Evolutionary conservation across 768 basidiomycete species (phyloP).

Genomic region (Tulasnella sp.): DNA sequence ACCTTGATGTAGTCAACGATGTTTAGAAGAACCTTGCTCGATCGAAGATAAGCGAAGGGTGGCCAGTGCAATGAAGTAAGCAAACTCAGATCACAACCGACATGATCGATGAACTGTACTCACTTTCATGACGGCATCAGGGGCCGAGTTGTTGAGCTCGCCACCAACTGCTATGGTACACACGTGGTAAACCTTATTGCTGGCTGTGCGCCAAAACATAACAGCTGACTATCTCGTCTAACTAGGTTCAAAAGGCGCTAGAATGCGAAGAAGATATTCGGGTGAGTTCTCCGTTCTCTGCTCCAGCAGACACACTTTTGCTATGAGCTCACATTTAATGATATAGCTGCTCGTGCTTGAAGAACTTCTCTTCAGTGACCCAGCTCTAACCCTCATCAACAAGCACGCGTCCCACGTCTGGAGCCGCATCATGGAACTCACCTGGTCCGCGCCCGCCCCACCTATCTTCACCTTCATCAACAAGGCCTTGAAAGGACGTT

Average conservation of each 20-base stretch:
- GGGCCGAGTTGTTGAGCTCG: conserved; percentile 73
- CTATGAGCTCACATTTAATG: not conserved
- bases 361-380: conserved; percentile 73
- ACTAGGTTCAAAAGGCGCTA: conserved; percentile 64
- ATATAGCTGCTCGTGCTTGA: conserved; percentile 57
- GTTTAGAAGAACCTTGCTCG: conserved; percentile 67
- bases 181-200: conserved; percentile 40
- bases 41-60: conserved; percentile 69
- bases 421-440: conserved; percentile 87
- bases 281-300: conserved; percentile 5
- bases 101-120: not conserved
- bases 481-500: conserved; percentile 76
- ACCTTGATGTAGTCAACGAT: conserved; percentile 42
- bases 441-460: conserved; percentile 77
- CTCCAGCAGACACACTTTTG: not conserved
- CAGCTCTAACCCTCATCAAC: conserved; percentile 75
- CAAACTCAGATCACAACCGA: not conserved
- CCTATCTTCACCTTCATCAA: conserved; percentile 86
- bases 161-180: conserved; percentile 82
- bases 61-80: conserved; percentile 74
- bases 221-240: not conserved
- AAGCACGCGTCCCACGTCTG: conserved; percentile 88
- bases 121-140: conserved; percentile 28
- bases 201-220: not conserved
- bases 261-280: conserved; percentile 85